Base-by-base conservation (phyloP, 2,329 filamentous ascomycete genomes). In the Hymenoscyphus infarciens region DNA sequence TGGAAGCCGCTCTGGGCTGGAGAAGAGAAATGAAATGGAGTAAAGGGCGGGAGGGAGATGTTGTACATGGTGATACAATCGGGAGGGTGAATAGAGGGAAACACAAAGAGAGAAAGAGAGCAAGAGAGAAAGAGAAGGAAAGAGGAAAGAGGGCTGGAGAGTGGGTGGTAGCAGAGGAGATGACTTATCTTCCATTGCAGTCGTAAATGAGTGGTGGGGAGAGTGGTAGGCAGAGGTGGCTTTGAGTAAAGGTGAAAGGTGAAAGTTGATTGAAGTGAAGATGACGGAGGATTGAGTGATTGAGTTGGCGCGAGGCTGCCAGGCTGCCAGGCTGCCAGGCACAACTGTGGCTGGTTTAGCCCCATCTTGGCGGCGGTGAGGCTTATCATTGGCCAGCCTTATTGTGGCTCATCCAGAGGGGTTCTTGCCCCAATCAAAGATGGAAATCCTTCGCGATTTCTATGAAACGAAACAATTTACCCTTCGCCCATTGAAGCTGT, bases 391-490 rank as follows among this genome's bases (percentile, higher is more conserved):
- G 45, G 45, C 7, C 19, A 13, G 45, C 22, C 45, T 38, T 5
- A 25, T 25, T 5, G 13, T 11, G 45, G 45, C 45, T 52, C 19
- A 13, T 5, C 8, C 45, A 10, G 7, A 3, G 11, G 1, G 8
- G n/a, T 52, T 52, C 45, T 13, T 25, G 19, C n/a, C 39, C 7
- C 35, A 38, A 38, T 38, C 13, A 38, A 15, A 38, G 13, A 15
- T 38, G 35, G 35, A 13, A 15, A 38, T 38, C 35, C 35, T 38
- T 38, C 13, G 35, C 2, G 13, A 4, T 19, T 45, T 22, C 7
- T 6, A 49, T 49, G 42, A 49, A 49, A 25, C 42, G n/a, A 49
- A 49, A 49, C 42, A 49, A 22, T 49, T 49, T 49, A 49, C 42
- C 5, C 22, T 25, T 49, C 39, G 39, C 16, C 7, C 6, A 19